phyloP scores from a whole-genome alignment of 129 eudicot genomes.

The Chrysanthemum makinoi region DNA sequence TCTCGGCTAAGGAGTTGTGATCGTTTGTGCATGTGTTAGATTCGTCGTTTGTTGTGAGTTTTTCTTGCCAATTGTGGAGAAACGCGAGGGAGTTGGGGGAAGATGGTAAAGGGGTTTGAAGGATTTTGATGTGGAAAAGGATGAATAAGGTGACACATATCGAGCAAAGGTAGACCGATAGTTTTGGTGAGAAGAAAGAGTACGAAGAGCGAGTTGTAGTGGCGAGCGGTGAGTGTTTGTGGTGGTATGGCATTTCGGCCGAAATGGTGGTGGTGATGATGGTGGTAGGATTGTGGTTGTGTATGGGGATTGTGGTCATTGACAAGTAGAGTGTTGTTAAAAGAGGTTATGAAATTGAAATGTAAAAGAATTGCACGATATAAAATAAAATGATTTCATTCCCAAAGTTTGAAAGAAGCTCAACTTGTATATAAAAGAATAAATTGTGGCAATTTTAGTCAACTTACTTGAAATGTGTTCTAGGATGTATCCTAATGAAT shows the following conservation, averaged over 20 bases:
- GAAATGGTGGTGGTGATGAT: background rate
- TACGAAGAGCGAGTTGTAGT: slow-evolving; percentile 2
- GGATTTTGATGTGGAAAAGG: slow-evolving; percentile 61
- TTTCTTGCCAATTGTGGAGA: slow-evolving; percentile 38
- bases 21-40: slow-evolving; percentile 20
- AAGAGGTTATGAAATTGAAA: background rate
- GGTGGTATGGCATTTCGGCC: slow-evolving; percentile 22
- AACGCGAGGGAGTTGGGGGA: slow-evolving; percentile 35
- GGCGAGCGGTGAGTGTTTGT: slow-evolving; percentile 30
- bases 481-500: too few relatives aligned
- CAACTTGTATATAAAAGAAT: too few relatives aligned
- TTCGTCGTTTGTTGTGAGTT: slow-evolving; percentile 1
- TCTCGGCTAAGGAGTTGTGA: slow-evolving; percentile 25
- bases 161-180: slow-evolving; percentile 48
- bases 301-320: slow-evolving; percentile 27
- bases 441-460: too few relatives aligned
- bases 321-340: background rate
- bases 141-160: slow-evolving; percentile 44
- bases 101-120: slow-evolving; percentile 40
- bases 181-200: slow-evolving; percentile 49
- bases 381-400: slow-evolving; percentile 4
- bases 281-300: slow-evolving; percentile 26
- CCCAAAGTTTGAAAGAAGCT: background rate
- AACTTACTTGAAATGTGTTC: too few relatives aligned
- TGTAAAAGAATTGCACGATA: slow-evolving; percentile 13